These are phyloP conservation scores for Piromyces finnis DNA, from an alignment of 192 early-diverging fungal species.

Conservation along the genomic window DNA sequence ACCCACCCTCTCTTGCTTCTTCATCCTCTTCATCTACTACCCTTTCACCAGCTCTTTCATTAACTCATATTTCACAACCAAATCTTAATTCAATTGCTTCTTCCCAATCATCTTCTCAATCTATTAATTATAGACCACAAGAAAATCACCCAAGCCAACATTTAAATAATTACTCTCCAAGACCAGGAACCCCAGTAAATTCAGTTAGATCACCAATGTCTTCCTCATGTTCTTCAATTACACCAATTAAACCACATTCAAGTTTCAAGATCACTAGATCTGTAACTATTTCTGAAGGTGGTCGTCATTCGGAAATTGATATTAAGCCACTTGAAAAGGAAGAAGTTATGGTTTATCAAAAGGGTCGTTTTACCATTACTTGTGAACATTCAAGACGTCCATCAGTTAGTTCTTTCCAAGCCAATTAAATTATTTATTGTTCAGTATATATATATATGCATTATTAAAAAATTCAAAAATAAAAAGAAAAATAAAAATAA, in stretches of 20 bases:
- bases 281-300: neutral
- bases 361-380: neutral
- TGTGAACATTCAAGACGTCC: neutral
- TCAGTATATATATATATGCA: too few relatives aligned
- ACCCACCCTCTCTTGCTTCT: neutral
- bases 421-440: too few relatives aligned
- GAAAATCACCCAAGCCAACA: too few relatives aligned
- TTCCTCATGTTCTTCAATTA: neutral
- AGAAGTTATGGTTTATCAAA: neutral
- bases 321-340: neutral
- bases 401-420: too few relatives aligned
- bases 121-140: too few relatives aligned
- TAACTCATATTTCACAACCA: neutral
- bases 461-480: too few relatives aligned
- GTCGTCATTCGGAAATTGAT: neutral
- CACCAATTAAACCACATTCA: neutral
- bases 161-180: too few relatives aligned
- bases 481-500: too few relatives aligned
- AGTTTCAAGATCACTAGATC: neutral
- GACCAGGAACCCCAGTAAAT: neutral
- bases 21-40: neutral
- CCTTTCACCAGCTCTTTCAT: neutral
- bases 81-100: neutral
- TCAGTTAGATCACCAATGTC: neutral
- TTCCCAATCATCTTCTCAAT: neutral